Conservation (phyloP, 179 eudicot genomes). For the Corrigiola litoralis region DNA sequence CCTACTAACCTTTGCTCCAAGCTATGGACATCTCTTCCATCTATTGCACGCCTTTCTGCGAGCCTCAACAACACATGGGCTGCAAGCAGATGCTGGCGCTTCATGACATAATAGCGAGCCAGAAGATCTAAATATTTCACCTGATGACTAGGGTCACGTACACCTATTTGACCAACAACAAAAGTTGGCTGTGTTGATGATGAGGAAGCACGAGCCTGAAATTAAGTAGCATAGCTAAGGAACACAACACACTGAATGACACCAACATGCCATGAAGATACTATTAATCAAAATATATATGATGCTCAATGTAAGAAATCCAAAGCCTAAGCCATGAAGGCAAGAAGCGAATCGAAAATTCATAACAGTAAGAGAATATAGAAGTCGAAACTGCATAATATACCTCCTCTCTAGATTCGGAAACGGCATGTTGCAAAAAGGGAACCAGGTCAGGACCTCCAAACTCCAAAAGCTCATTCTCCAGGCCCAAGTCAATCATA, state of each 20-base stretch:
- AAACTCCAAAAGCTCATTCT: slow-evolving; percentile 86
- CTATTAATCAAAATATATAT: not conserved
- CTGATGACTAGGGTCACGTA: slow-evolving; percentile 41
- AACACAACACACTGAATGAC: not conserved
- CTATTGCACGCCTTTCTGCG: slow-evolving; percentile 75
- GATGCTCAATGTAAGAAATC: not conserved
- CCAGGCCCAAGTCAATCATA: slow-evolving; percentile 84
- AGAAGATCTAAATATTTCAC: slow-evolving; percentile 82
- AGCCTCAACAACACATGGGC: slow-evolving; percentile 79
- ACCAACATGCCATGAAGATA: slow-evolving; percentile 1
- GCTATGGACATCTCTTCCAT: slow-evolving; percentile 58
- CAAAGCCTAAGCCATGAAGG: not conserved
- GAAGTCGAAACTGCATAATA: slow-evolving; percentile 6
- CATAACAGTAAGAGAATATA: not conserved
- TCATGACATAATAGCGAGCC: slow-evolving; percentile 85
- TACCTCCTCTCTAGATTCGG: slow-evolving; percentile 68
- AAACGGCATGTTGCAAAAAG: slow-evolving; percentile 78
- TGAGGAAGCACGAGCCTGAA: slow-evolving; percentile 48
- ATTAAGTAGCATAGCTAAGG: not conserved
- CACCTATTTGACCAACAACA: slow-evolving; percentile 37
- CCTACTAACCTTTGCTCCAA: slow-evolving; percentile 72
- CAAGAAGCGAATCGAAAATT: not conserved
- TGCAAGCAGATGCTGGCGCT: slow-evolving; percentile 93
- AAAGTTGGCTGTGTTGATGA: slow-evolving; percentile 36
- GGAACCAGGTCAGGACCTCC: slow-evolving; percentile 96